Percentiles rank a stretch among this genome's conserved stretches.
Evolutionary conservation across 768 basidiomycete genomes (phyloP).

Genomic region (Agaricus blazei): DNA sequence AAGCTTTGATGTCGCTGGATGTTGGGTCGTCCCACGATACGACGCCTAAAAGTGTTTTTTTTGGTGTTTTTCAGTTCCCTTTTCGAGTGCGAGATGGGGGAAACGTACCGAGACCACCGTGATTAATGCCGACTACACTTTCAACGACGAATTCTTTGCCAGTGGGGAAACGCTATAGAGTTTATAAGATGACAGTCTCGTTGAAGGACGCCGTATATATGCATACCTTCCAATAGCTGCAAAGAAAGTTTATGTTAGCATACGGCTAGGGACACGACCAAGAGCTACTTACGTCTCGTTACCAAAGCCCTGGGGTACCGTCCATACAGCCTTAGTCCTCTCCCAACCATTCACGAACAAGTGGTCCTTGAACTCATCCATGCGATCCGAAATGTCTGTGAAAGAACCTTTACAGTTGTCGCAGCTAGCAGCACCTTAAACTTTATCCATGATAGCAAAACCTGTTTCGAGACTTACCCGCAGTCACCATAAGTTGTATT

Average conservation of each 20-base stretch:
- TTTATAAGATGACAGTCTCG: not conserved
- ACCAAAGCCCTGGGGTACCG: slow-evolving; percentile 78
- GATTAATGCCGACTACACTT: slow-evolving; percentile 63
- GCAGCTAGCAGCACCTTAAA: slow-evolving; percentile 24
- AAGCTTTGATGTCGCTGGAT: slow-evolving; percentile 44
- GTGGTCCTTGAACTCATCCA: slow-evolving; percentile 60
- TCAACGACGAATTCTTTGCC: slow-evolving; percentile 67
- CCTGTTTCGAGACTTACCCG: slow-evolving; percentile 40
- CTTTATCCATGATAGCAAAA: not conserved
- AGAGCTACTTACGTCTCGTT: slow-evolving; percentile 38
- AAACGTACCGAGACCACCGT: slow-evolving; percentile 52
- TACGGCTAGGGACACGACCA: not conserved
- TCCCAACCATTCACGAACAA: slow-evolving; percentile 64
- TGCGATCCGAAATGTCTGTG: slow-evolving; percentile 61
- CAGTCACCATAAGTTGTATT: slow-evolving; percentile 66
- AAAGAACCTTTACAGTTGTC: slow-evolving; percentile 66
- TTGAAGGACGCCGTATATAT: not conserved
- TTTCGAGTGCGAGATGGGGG: not conserved
- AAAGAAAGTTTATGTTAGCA: not conserved
- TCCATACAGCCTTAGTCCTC: slow-evolving; percentile 67
- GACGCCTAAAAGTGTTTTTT: slow-evolving; percentile 26
- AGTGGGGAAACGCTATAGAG: slow-evolving; percentile 45
- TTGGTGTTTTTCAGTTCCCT: not conserved
- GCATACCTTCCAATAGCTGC: slow-evolving; percentile 47
- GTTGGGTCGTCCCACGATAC: slow-evolving; percentile 55